These are phyloP conservation scores for Lachancea quebecensis DNA, from an alignment of 805 yeast species.

Conservation along the genomic window DNA sequence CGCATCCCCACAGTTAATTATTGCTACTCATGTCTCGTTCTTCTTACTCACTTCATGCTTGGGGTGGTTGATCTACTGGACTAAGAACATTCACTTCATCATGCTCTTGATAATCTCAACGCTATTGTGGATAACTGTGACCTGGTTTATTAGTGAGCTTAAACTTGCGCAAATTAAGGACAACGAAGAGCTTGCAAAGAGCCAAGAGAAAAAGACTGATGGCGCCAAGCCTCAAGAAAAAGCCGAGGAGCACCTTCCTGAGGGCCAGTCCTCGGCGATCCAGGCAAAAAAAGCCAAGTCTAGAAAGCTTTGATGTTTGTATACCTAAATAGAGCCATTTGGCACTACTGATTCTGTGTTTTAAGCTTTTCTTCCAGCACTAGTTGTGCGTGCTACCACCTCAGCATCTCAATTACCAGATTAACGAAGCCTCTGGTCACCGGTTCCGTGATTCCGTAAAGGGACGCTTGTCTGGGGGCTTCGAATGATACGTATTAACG, in stretches of 20 bases:
- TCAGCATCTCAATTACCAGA: no score
- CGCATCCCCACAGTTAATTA: conserved; percentile 78
- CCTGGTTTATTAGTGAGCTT: conserved; percentile 83
- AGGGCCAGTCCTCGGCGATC: background rate
- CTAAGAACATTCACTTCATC: conserved; percentile 60
- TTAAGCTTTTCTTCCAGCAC: background rate
- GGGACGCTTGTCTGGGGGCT: no score
- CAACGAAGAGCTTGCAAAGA: conserved; percentile 23
- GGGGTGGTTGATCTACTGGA: conserved; percentile 48
- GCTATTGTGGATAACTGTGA: conserved; percentile 67
- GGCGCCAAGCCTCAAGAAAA: background rate
- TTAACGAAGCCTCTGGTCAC: no score
- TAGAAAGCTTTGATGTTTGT: background rate
- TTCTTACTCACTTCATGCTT: conserved; percentile 49
- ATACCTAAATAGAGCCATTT: background rate
- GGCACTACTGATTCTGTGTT: no score
- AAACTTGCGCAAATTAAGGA: conserved; percentile 33
- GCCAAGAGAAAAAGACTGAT: background rate
- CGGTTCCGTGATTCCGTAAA: no score
- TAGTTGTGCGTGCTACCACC: no score
- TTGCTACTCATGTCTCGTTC: conserved; percentile 85
- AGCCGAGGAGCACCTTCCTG: background rate
- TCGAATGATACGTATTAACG: no score
- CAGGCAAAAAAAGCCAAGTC: conserved; percentile 1
- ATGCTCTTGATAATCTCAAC: conserved; percentile 49